Evolutionary conservation across 352 stramenopile genomes (phyloP).

Genomic region (Phytophthora tubulina): DNA sequence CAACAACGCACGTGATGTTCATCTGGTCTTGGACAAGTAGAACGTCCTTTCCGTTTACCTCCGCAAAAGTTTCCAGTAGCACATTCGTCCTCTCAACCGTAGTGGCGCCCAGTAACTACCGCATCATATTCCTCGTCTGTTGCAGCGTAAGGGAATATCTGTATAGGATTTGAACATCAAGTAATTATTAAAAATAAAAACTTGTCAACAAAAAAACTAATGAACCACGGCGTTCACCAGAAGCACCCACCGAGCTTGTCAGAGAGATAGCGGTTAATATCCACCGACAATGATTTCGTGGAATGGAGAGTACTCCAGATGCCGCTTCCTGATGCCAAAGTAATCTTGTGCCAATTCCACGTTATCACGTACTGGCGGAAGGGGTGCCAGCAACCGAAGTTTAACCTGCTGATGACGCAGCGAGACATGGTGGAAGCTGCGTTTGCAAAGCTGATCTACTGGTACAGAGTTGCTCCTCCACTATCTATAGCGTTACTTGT

Average conservation of each 20-base stretch:
- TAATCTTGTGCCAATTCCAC: constrained; percentile 21
- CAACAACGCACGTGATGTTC: background rate
- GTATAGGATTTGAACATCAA: background rate
- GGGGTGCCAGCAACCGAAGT: constrained; percentile 1
- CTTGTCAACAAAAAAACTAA: background rate
- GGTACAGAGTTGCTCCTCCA: background rate
- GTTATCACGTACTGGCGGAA: constrained; percentile 10
- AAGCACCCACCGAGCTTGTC: constrained; percentile 13
- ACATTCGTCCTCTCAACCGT: background rate
- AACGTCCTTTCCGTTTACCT: constrained; percentile 3
- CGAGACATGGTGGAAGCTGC: constrained; percentile 11
- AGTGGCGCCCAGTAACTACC: constrained; percentile 1
- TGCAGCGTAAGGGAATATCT: constrained; percentile 16
- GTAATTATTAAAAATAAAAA: background rate
- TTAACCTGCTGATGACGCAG: constrained; percentile 22
- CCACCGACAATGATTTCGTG: constrained; percentile 32
- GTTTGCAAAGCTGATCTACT: background rate
- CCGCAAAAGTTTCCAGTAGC: constrained; percentile 12
- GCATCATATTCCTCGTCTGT: constrained; percentile 19
- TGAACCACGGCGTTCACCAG: background rate
- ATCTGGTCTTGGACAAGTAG: constrained; percentile 4
- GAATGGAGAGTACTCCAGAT: constrained; percentile 15
- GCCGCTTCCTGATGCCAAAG: constrained; percentile 5
- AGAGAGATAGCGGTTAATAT: constrained; percentile 8
- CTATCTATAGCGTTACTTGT: background rate